Evolutionary conservation across 2,329 filamentous ascomycete species (phyloP), one percentile per base, ranked within the genome.

Genomic region (Ascochyta pisi): DNA sequence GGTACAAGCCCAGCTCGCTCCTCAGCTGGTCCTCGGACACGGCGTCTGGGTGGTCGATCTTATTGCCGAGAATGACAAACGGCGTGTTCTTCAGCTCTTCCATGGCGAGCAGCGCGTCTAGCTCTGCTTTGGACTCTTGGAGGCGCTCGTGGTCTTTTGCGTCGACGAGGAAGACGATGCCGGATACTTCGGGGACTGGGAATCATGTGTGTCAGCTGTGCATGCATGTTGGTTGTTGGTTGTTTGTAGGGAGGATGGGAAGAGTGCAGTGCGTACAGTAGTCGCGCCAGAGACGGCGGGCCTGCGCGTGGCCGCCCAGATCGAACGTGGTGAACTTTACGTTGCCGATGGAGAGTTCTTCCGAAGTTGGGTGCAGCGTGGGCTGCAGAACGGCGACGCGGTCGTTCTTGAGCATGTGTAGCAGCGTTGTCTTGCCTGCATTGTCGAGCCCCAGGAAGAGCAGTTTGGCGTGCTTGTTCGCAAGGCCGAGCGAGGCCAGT

Each of bases 21-120:
- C 95, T 87, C 73, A 98, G 85, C 82, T 97, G 92, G 71, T 98
- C 94, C 84, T 99, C 95, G 64, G 90, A 94, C 50, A 98, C 89
- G 61, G 95, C 95, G 68, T 96, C 90, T 50, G 93, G 93, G 82
- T 98, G 93, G 78, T 99, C 95, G 78, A 99, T 99, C 87, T 99
- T 99, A 87, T 99, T 99, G 69, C 95, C 95, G 62, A 99, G 86
- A 68, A 99, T 87, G 60, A 98, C 86, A 78, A 98, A 98, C 50
- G 95, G 95, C 8, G 96, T 95, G 84, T 96, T 97, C 76, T 87
- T 83, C 35, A 99, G 86, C 76, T 98, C 94, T 81, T 99, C 95
- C 94, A 99, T 97, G 61, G 91, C 88, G 66, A 99, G 85, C 48
- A 98, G 89, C 8, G 77, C 92, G 74, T 99, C 95, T 61, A 99